A percentile compares a stretch with the other conserved stretches of the same genome.
These are phyloP conservation scores for Mychonastes homosphaera DNA, from an alignment of 139 green algal species.

Conservation along the genomic window DNA sequence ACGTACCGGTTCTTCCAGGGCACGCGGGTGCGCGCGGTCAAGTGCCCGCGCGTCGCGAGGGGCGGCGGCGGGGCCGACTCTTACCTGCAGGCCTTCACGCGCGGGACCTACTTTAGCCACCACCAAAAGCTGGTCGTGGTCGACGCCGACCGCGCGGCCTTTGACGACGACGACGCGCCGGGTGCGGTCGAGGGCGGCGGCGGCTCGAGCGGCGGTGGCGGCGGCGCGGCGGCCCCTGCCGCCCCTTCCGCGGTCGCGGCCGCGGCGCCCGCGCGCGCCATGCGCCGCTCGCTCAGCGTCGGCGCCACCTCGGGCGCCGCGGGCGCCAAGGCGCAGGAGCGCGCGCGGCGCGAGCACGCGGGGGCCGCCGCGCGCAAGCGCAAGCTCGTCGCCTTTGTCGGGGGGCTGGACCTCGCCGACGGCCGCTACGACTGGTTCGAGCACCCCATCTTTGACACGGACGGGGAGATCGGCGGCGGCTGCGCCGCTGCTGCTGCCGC, in stretches of 20 bases:
- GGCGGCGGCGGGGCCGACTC: conserved; percentile 21
- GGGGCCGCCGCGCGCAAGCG: not conserved
- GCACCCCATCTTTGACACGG: conserved; percentile 32
- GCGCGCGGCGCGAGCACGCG: too few species aligned
- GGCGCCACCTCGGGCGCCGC: conserved; percentile 6
- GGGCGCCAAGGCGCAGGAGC: too few species aligned
- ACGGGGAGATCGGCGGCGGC: too few species aligned
- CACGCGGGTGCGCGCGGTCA: conserved; percentile 38
- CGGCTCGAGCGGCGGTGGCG: too few species aligned
- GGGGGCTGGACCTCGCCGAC: conserved; percentile 48
- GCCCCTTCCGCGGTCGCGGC: too few species aligned
- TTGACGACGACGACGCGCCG: too few species aligned
- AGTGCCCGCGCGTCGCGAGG: conserved; percentile 26
- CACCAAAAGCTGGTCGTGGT: conserved; percentile 48
- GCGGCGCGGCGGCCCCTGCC: too few species aligned
- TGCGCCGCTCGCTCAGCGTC: not conserved
- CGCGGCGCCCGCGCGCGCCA: not conserved
- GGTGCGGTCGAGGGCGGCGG: too few species aligned
- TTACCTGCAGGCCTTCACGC: conserved; percentile 7
- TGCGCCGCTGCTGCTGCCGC: too few species aligned
- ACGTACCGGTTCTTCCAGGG: conserved; percentile 38
- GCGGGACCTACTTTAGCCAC: conserved; percentile 42
- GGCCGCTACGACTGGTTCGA: conserved; percentile 35
- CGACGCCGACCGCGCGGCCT: too few species aligned
- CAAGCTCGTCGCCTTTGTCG: conserved; percentile 36